phyloP scores from a whole-genome alignment of 495 filamentous ascomycete genomes.

The Podospora anserina region DNA sequence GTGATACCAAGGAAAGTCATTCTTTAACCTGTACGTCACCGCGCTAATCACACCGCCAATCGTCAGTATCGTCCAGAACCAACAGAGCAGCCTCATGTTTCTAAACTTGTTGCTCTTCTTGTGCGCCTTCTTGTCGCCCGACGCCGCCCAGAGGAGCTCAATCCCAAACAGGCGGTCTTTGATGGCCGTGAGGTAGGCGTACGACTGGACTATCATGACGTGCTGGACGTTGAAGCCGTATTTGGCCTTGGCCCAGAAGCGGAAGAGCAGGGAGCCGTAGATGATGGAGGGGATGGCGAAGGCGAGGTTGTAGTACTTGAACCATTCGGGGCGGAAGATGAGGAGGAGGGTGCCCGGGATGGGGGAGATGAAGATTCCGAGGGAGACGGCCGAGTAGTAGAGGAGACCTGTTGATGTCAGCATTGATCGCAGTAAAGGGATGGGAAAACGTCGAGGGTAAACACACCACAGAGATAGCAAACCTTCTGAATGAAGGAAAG shows the following conservation, averaged over 20 bases:
- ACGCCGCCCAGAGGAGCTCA: conserved; percentile 35
- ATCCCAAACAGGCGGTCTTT: conserved; percentile 34
- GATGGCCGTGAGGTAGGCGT: conserved; percentile 36
- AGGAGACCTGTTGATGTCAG: conserved; percentile 26
- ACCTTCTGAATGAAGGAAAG: conserved; percentile 33
- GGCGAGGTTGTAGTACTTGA: conserved; percentile 37
- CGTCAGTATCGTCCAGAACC: conserved; percentile 27
- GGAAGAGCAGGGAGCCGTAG: conserved; percentile 31
- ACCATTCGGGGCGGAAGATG: conserved; percentile 31
- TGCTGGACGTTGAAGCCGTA: conserved; percentile 39
- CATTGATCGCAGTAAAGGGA: not conserved
- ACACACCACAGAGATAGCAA: conserved; percentile 31
- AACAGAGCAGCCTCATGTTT: conserved; percentile 35
- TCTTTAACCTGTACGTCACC: conserved; percentile 25
- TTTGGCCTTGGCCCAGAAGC: conserved; percentile 32
- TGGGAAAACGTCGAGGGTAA: not conserved
- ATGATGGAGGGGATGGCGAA: conserved; percentile 35
- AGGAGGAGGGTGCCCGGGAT: conserved; percentile 33
- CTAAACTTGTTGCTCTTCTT: conserved; percentile 34
- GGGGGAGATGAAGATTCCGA: conserved; percentile 36
- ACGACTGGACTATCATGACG: conserved; percentile 37
- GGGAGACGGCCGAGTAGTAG: conserved; percentile 36
- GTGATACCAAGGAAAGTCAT: conserved; percentile 28
- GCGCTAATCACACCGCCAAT: conserved; percentile 27
- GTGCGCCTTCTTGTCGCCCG: conserved; percentile 36